phyloP scores from a whole-genome alignment of 2,329 filamentous ascomycete genomes.

The Raffaelea arxii region DNA sequence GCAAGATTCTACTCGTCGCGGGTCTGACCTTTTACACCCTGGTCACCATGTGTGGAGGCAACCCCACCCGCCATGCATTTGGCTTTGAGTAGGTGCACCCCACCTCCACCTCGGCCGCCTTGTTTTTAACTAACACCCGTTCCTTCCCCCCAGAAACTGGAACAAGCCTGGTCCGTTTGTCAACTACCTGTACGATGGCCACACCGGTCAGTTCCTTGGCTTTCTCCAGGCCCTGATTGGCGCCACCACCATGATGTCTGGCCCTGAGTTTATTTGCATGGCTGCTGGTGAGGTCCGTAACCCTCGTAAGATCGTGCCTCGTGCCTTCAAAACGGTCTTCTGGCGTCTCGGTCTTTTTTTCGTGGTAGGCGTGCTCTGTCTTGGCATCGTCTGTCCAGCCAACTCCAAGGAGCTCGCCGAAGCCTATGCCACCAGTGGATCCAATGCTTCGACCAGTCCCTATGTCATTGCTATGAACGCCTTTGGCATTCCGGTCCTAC shows the following conservation, averaged over 20 bases:
- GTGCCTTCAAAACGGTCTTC: constrained; percentile 58
- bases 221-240: constrained; percentile 19
- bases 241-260: constrained; percentile 26
- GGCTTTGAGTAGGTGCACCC: too few species aligned
- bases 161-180: constrained; percentile 29
- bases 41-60: too few species aligned
- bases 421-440: constrained; percentile 22
- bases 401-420: constrained; percentile 32
- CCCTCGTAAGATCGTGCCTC: constrained; percentile 54
- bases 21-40: too few species aligned
- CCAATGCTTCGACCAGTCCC: constrained; percentile 40
- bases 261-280: constrained; percentile 55
- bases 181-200: constrained; percentile 23
- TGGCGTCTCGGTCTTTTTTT: constrained; percentile 62
- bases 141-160: too few species aligned
- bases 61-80: too few species aligned
- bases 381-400: constrained; percentile 59
- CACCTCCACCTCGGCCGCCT: too few species aligned
- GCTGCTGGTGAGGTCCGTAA: constrained; percentile 60
- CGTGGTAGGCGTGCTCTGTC: constrained; percentile 50
- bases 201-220: constrained; percentile 21
- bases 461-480: constrained; percentile 42
- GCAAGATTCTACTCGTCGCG: too few species aligned
- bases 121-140: too few species aligned
- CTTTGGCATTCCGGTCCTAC: constrained; percentile 37